Conservation (phyloP, 352 stramenopile species). For the Phytopythium oedochilum region DNA sequence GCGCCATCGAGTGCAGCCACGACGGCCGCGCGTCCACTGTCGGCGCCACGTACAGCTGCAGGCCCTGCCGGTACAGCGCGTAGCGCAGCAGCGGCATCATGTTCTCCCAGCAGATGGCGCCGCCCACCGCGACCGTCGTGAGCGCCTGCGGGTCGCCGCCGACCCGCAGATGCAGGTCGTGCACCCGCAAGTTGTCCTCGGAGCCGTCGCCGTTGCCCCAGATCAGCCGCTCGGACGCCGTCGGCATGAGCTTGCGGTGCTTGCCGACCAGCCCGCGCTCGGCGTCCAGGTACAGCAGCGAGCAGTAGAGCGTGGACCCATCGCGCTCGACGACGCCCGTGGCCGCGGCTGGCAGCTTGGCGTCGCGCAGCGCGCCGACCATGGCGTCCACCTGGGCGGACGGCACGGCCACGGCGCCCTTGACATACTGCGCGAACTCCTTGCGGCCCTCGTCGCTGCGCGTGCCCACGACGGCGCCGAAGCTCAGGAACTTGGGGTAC, state of each 20-base stretch:
- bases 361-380: conserved; percentile 8
- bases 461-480: conserved; percentile 12
- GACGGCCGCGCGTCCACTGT: conserved; percentile 20
- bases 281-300: conserved; percentile 16
- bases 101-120: conserved; percentile 22
- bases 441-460: conserved; percentile 12
- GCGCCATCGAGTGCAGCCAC: conserved; percentile 18
- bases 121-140: conserved; percentile 8
- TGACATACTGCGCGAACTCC: conserved; percentile 16
- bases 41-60: conserved; percentile 18
- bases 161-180: conserved; percentile 6
- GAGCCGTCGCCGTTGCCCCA: conserved; percentile 19
- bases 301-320: conserved; percentile 19
- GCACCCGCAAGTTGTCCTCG: conserved; percentile 14
- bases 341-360: conserved; percentile 6
- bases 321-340: conserved; percentile 15
- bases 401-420: conserved; percentile 13
- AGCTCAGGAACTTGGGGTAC: conserved; percentile 21
- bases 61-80: conserved; percentile 17
- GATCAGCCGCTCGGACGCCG: conserved; percentile 20
- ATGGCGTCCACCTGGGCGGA: conserved; percentile 16
- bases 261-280: conserved; percentile 16
- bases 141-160: neutral
- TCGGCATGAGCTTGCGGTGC: conserved; percentile 24
- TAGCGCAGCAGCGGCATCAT: conserved; percentile 25